These are phyloP conservation scores for Pyracantha coccinea DNA, from an alignment of 331 rosid species.

Conservation along the genomic window DNA sequence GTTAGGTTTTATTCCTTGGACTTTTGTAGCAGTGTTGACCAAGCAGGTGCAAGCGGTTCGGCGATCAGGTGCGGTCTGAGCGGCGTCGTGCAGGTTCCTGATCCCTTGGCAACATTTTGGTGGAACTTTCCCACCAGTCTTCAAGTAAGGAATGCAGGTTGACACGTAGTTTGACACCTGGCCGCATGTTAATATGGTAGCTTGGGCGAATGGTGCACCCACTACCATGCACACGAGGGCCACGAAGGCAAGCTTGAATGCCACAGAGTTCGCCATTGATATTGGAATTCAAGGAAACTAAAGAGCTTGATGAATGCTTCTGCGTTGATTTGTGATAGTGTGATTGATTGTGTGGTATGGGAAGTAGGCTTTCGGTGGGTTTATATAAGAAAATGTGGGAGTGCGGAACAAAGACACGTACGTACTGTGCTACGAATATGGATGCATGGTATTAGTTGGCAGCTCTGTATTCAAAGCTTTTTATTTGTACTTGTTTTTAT, in stretches of 20 bases:
- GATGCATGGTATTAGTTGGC: not conserved
- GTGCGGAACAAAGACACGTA: not conserved
- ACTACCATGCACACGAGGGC: not conserved
- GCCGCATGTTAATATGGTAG: not conserved
- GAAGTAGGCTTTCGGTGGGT: not conserved
- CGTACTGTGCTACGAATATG: not conserved
- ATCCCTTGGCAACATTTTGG: not conserved
- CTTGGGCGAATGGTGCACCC: not conserved
- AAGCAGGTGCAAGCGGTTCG: conserved; percentile 1
- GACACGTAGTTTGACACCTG: not conserved
- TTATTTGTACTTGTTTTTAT: too few relatives aligned
- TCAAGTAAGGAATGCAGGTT: not conserved
- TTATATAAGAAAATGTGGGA: not conserved
- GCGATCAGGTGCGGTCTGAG: not conserved
- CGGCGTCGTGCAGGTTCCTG: not conserved
- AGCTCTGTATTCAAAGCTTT: not conserved
- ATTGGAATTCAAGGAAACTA: not conserved
- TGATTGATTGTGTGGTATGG: not conserved
- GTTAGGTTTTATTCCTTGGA: not conserved
- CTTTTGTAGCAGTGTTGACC: not conserved
- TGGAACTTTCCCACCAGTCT: not conserved
- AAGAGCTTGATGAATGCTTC: not conserved
- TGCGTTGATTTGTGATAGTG: not conserved
- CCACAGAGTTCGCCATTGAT: not conserved
- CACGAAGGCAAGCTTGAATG: not conserved